Evolutionary conservation across 768 basidiomycete species (phyloP).

Genomic region (Floccularia luteovirens): DNA sequence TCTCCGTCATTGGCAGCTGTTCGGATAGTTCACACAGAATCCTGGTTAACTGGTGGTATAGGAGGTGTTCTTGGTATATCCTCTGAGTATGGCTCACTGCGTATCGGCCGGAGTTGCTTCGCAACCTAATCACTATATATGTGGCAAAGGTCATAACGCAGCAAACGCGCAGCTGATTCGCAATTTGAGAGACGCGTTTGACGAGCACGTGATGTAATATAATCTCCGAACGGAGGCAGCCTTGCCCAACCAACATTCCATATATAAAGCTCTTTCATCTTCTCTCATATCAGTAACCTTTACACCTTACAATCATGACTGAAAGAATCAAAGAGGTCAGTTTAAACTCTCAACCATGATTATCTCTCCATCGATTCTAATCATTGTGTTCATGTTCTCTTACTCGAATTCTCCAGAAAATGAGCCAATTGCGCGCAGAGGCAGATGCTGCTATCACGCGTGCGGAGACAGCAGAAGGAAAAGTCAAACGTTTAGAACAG

Average conservation of each 20-base stretch:
- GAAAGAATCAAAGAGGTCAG: conserved; percentile 47
- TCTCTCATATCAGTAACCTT: neutral
- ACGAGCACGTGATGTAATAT: conserved; percentile 16
- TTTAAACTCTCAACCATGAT: conserved; percentile 1
- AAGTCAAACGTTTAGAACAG: conserved; percentile 76
- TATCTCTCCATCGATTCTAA: too few relatives aligned
- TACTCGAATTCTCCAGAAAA: conserved; percentile 46
- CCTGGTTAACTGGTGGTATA: too few relatives aligned
- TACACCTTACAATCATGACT: conserved; percentile 24
- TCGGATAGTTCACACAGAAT: too few relatives aligned
- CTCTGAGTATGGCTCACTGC: too few relatives aligned
- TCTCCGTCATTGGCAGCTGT: too few relatives aligned
- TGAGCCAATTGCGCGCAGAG: conserved; percentile 72
- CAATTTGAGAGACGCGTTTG: too few relatives aligned
- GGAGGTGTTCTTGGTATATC: too few relatives aligned
- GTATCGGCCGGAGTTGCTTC: too few relatives aligned
- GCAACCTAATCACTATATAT: too few relatives aligned
- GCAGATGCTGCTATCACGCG: conserved; percentile 76
- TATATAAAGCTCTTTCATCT: neutral
- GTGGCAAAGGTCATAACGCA: too few relatives aligned
- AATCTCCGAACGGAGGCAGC: conserved; percentile 19
- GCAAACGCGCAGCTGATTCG: too few relatives aligned
- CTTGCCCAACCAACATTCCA: conserved; percentile 15
- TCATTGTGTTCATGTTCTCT: conserved; percentile 2
- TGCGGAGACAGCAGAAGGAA: conserved; percentile 81